A percentile compares a stretch with the other conserved stretches of the same genome.
phyloP scores from a whole-genome alignment of 2,329 filamentous ascomycete species.

The Penicillium paneum region DNA sequence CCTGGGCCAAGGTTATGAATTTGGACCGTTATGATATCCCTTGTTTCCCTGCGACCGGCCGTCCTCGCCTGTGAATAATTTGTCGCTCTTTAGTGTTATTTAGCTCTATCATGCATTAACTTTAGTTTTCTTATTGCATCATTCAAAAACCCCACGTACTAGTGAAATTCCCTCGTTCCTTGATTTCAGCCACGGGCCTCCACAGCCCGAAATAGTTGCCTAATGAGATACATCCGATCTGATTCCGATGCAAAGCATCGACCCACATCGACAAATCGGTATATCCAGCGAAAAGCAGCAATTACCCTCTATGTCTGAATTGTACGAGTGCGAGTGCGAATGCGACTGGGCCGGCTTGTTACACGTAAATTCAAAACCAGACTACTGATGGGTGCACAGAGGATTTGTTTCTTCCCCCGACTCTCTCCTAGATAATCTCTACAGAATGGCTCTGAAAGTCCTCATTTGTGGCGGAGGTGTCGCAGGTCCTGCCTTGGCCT shows the following conservation, averaged over 20 bases:
- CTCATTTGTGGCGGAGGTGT: constrained; percentile 49
- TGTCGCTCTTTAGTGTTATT: neutral
- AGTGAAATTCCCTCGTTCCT: neutral
- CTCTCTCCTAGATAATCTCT: neutral
- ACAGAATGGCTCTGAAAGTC: constrained; percentile 42
- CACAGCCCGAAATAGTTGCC: neutral
- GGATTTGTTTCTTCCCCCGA: too few relatives aligned
- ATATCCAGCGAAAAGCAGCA: neutral
- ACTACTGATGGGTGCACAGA: neutral
- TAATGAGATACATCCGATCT: neutral
- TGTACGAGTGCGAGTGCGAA: too few relatives aligned
- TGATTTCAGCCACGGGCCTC: neutral
- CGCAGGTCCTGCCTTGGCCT: constrained; percentile 47
- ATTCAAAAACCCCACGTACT: neutral
- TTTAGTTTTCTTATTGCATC: too few relatives aligned
- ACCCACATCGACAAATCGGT: neutral
- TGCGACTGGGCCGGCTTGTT: neutral
- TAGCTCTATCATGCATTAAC: neutral
- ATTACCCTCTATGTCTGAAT: neutral
- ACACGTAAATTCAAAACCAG: neutral
- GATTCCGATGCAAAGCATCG: neutral
- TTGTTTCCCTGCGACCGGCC: constrained; percentile 13
- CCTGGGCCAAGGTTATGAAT: constrained; percentile 74
- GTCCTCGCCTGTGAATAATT: constrained; percentile 19
- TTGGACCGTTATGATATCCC: constrained; percentile 65